Conservation (phyloP, 495 filamentous ascomycete species). For the Penicillium daleae region DNA sequence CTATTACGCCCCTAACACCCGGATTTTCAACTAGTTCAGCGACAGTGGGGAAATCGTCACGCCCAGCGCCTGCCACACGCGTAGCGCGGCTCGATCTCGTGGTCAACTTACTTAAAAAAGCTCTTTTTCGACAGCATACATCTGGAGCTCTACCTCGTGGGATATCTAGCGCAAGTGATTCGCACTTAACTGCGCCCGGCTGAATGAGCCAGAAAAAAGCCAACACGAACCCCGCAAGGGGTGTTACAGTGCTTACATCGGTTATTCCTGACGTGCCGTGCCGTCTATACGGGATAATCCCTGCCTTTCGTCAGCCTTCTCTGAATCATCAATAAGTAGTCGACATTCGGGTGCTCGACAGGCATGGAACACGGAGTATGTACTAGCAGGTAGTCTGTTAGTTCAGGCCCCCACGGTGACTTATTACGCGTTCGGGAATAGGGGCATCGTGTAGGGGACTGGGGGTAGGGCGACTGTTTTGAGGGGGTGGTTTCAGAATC, state of each 20-base stretch:
- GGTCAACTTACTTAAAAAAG: background rate
- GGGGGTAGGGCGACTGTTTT: background rate
- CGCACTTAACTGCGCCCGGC: background rate
- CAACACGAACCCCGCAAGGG: background rate
- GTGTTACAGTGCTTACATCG: slow-evolving; percentile 3
- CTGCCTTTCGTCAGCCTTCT: background rate
- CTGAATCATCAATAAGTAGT: background rate
- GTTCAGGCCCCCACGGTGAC: background rate
- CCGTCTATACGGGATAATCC: background rate
- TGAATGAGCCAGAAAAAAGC: background rate
- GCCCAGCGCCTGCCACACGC: slow-evolving; percentile 3
- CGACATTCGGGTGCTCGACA: too few relatives aligned
- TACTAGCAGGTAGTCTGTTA: background rate
- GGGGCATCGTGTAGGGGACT: background rate
- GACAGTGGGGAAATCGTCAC: background rate
- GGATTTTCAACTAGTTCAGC: background rate
- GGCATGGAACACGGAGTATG: background rate
- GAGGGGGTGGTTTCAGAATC: slow-evolving; percentile 1
- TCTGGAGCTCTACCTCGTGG: background rate
- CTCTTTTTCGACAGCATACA: background rate
- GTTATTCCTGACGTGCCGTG: background rate
- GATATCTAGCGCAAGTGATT: background rate
- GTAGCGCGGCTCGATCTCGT: background rate
- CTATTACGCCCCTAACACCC: background rate
- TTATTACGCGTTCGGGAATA: slow-evolving; percentile 12